phyloP scores from a whole-genome alignment of 192 early-diverging fungal genomes.

The Funneliformis geosporum region DNA sequence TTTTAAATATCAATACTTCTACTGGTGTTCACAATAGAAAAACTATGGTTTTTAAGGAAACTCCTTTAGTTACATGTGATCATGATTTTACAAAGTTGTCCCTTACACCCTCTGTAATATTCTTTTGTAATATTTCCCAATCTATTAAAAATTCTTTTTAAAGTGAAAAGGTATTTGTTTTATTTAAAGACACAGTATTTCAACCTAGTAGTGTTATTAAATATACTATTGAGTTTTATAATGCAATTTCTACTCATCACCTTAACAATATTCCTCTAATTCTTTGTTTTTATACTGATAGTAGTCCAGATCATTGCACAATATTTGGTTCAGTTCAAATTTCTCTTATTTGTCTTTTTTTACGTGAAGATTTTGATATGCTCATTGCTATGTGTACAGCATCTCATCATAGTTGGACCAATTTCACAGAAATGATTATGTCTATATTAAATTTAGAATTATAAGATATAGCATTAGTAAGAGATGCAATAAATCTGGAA shows the following conservation, averaged over 20 bases:
- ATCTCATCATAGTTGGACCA: not conserved
- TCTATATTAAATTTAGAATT: constrained; percentile 7
- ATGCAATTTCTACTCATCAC: not conserved
- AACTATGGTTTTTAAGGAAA: not conserved
- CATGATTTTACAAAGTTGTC: not conserved
- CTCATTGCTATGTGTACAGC: not conserved
- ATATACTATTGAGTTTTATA: not conserved
- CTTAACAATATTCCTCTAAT: not conserved
- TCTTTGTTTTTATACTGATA: not conserved
- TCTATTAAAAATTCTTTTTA: constrained; percentile 1
- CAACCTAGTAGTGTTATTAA: not conserved
- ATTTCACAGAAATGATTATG: not conserved
- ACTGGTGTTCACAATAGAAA: not conserved
- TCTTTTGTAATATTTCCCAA: not conserved
- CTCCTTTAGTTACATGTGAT: not conserved
- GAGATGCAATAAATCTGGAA: not conserved
- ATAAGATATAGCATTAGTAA: not conserved
- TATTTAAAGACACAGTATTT: constrained; percentile 1
- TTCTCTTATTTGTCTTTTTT: constrained; percentile 11
- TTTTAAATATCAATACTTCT: not conserved
- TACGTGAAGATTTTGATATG: not conserved
- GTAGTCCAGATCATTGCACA: not conserved
- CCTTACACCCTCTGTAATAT: not conserved
- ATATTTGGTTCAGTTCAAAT: constrained; percentile 5
- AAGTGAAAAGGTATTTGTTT: not conserved